Percentiles rank a stretch among this genome's conserved stretches.
Evolutionary conservation across 2,329 filamentous ascomycete genomes (phyloP).

Genomic region (Fulvia fulva): DNA sequence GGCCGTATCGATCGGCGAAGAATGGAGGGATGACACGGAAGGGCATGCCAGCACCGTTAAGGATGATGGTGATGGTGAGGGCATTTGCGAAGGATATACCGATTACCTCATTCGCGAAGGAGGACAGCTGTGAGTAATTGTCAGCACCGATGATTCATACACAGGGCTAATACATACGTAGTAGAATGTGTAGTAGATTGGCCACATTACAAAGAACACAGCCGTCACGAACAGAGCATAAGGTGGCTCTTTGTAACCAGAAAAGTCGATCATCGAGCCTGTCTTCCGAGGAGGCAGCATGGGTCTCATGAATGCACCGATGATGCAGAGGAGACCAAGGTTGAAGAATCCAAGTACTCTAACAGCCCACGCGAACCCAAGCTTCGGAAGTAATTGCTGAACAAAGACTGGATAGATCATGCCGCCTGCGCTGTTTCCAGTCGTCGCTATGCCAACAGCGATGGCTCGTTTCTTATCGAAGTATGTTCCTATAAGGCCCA

Average conservation of each 20-base stretch:
- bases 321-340: conserved; percentile 38
- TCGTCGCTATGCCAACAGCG: conserved; percentile 47
- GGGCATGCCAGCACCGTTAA: conserved; percentile 56
- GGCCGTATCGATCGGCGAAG: conserved; percentile 54
- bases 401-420: conserved; percentile 59
- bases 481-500: conserved; percentile 38
- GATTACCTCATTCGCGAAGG: conserved; percentile 34
- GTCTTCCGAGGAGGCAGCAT: conserved; percentile 42
- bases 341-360: conserved; percentile 59
- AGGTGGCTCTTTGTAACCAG: conserved; percentile 39
- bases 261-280: conserved; percentile 41
- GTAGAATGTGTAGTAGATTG: conserved; percentile 44
- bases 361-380: conserved; percentile 65
- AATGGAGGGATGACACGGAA: conserved; percentile 51
- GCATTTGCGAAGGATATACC: conserved; percentile 47
- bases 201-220: conserved; percentile 32
- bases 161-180: conserved; percentile 43
- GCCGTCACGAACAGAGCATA: conserved; percentile 37
- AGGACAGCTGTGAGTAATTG: conserved; percentile 23
- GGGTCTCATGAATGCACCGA: conserved; percentile 38
- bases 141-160: too few relatives aligned
- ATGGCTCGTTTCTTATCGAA: conserved; percentile 34
- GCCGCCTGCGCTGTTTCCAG: conserved; percentile 60
- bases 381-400: conserved; percentile 51
- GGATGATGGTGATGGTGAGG: conserved; percentile 54